Evolutionary conservation across 2,329 filamentous ascomycete species (phyloP).

Genomic region (Zelopaecilomyces penicillatus): DNA sequence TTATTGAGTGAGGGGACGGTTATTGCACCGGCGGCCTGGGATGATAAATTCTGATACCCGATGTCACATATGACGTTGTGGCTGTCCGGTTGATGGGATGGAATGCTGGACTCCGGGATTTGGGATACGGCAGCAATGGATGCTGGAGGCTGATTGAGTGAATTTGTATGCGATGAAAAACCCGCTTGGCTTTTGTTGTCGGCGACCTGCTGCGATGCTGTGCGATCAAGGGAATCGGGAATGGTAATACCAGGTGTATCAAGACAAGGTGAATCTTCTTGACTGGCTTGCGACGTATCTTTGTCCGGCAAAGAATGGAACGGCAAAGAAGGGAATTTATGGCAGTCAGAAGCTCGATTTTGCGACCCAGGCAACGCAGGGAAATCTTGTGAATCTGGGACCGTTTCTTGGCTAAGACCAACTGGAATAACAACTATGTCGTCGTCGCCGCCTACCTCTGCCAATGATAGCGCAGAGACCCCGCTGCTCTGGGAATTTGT

Average conservation of each 20-base stretch:
- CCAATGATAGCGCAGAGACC: slow-evolving; percentile 23
- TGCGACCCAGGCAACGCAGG: slow-evolving; percentile 18
- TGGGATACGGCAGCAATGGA: slow-evolving; percentile 10
- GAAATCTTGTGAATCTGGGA: slow-evolving; percentile 37
- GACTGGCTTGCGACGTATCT: not conserved
- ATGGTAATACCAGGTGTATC: slow-evolving; percentile 4
- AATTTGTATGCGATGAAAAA: slow-evolving; percentile 1
- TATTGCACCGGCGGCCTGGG: not conserved
- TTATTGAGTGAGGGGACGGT: not conserved
- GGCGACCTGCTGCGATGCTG: slow-evolving; percentile 2
- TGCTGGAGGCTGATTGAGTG: slow-evolving; percentile 6
- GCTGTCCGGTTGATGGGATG: slow-evolving; percentile 19
- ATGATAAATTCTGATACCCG: not conserved
- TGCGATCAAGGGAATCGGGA: slow-evolving; percentile 12
- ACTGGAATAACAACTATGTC: slow-evolving; percentile 21
- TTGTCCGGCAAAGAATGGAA: not conserved
- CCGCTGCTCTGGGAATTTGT: slow-evolving; percentile 20
- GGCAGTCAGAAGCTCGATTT: slow-evolving; percentile 1
- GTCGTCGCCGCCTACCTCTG: slow-evolving; percentile 28
- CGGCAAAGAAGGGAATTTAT: not conserved
- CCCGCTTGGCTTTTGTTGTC: not conserved
- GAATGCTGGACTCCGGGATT: slow-evolving; percentile 13
- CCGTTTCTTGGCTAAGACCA: slow-evolving; percentile 27
- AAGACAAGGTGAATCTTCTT: not conserved
- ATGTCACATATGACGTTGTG: not conserved